Percentiles rank a stretch among this genome's conserved stretches.
These are phyloP conservation scores for Schoenoplectus triqueter DNA, from an alignment of 202 grass and related monocot species.

Conservation along the genomic window DNA sequence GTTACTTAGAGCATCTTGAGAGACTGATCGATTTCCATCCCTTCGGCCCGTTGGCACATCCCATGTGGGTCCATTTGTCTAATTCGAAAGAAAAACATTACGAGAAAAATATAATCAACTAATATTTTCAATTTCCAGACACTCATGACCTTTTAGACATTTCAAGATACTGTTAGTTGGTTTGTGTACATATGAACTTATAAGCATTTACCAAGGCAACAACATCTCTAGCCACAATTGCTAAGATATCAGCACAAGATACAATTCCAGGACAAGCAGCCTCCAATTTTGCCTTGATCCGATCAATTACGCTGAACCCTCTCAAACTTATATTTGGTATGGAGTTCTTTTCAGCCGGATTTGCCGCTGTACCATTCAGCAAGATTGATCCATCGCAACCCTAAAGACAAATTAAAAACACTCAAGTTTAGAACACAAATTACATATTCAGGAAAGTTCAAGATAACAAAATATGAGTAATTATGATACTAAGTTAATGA, in stretches of 20 bases:
- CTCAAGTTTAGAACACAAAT: not conserved
- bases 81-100: constrained; percentile 34
- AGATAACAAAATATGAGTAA: constrained; percentile 11
- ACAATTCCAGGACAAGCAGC: constrained; percentile 75
- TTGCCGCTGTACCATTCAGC: constrained; percentile 48
- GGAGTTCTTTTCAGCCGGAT: constrained; percentile 62
- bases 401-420: constrained; percentile 42
- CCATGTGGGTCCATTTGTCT: constrained; percentile 82
- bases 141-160: not conserved
- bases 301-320: constrained; percentile 69
- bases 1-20: constrained; percentile 53
- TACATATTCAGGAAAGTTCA: not conserved
- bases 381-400: constrained; percentile 84
- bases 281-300: constrained; percentile 71
- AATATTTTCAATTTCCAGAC: not conserved
- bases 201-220: constrained; percentile 66
- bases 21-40: constrained; percentile 60
- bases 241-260: constrained; percentile 81
- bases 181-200: not conserved
- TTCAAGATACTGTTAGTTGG: not conserved
- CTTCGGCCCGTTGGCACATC: constrained; percentile 71
- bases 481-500: not conserved
- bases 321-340: constrained; percentile 61
- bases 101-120: not conserved
- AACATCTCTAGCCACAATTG: constrained; percentile 77